Evolutionary conservation across 495 filamentous ascomycete species (phyloP).

Genomic region (Podospora anserina): DNA sequence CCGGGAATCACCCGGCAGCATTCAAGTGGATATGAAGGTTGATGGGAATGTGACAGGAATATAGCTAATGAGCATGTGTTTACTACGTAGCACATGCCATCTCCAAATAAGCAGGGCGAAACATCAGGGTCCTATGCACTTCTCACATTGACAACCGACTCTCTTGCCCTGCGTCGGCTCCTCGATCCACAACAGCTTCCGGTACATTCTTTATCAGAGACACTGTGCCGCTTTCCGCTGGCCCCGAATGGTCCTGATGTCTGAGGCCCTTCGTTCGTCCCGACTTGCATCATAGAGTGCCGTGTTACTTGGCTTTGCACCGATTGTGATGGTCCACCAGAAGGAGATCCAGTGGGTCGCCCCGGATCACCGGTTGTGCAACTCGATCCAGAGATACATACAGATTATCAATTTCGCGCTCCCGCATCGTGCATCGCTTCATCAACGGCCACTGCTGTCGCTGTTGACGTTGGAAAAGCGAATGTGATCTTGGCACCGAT

Average conservation of each 20-base stretch:
- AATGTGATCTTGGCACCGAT: conserved; percentile 6
- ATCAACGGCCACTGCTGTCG: background rate
- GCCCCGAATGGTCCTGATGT: background rate
- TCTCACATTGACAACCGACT: background rate
- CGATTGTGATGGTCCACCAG: conserved; percentile 2
- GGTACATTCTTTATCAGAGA: conserved; percentile 7
- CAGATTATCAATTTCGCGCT: background rate
- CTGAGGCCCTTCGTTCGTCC: background rate
- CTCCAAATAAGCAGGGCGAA: background rate
- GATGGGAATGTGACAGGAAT: background rate
- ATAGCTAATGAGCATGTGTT: background rate
- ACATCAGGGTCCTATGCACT: background rate
- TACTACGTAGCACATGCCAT: background rate
- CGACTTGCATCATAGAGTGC: background rate
- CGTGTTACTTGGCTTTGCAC: background rate
- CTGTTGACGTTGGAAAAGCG: background rate
- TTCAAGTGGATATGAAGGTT: background rate
- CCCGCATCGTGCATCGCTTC: background rate
- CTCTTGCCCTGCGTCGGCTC: background rate
- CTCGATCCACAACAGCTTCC: conserved; percentile 8
- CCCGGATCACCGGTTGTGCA: conserved; percentile 5
- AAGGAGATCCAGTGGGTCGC: background rate
- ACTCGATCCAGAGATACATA: background rate
- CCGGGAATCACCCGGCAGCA: background rate
- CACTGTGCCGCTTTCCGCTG: conserved; percentile 2